These are phyloP conservation scores for Hygrophila difformis DNA, from an alignment of 257 asterid species.

Conservation along the genomic window DNA sequence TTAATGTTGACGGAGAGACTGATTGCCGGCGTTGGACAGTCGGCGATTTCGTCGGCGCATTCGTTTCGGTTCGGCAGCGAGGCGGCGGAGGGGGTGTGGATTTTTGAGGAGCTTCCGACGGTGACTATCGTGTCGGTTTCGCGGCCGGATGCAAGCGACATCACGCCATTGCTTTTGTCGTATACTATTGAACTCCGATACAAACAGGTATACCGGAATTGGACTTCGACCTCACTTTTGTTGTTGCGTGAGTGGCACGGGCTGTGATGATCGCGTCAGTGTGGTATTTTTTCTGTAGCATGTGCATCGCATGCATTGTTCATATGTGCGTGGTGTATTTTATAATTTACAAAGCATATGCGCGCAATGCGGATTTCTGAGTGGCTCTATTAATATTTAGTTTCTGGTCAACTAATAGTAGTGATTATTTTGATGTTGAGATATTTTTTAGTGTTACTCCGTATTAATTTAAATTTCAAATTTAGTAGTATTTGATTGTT, in stretches of 20 bases:
- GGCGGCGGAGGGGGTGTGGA: conserved; percentile 25
- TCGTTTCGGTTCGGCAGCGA: conserved; percentile 41
- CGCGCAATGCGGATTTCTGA: no score
- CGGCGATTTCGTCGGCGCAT: conserved; percentile 43
- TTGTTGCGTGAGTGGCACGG: conserved; percentile 13
- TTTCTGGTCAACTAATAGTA: no score
- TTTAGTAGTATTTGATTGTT: no score
- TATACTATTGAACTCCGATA: conserved; percentile 76
- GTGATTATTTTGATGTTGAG: no score
- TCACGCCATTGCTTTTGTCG: conserved; percentile 80
- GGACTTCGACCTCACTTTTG: background rate
- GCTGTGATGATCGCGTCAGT: conserved; percentile 4
- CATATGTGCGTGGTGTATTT: background rate
- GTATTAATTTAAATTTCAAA: no score
- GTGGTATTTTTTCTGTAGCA: background rate
- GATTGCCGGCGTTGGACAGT: conserved; percentile 25
- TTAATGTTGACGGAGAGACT: conserved; percentile 74
- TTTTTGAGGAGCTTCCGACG: conserved; percentile 78
- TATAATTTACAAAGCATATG: no score
- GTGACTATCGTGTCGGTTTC: conserved; percentile 63
- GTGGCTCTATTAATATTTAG: no score
- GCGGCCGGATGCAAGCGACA: conserved; percentile 70
- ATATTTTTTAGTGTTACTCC: no score
- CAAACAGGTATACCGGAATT: conserved; percentile 65
- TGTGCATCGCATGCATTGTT: conserved; percentile 1